Evolutionary conservation across 768 basidiomycete species (phyloP).

Genomic region (Lyophyllum atratum): DNA sequence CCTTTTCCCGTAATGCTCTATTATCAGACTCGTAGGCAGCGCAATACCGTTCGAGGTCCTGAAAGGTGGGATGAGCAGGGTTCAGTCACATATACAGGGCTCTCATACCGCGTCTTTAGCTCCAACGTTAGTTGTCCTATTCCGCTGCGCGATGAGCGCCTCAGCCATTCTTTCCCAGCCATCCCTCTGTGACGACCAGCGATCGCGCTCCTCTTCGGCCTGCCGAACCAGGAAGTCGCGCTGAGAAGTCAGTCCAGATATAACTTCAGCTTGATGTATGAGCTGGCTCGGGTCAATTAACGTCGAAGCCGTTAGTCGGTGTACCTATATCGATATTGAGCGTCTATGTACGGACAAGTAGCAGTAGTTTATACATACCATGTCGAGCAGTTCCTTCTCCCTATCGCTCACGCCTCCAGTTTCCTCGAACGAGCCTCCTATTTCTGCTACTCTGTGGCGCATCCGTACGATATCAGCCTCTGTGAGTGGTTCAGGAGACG

Average conservation of each 20-base stretch:
- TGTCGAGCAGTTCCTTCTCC: slow-evolving; percentile 56
- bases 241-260: slow-evolving; percentile 55
- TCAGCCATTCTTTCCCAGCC: slow-evolving; percentile 70
- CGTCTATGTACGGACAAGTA: neutral
- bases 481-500: slow-evolving; percentile 38
- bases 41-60: slow-evolving; percentile 61
- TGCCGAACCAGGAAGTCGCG: slow-evolving; percentile 57
- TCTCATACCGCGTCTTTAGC: slow-evolving; percentile 16
- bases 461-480: slow-evolving; percentile 51
- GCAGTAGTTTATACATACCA: slow-evolving; percentile 41
- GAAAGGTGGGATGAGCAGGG: slow-evolving; percentile 10
- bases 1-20: slow-evolving; percentile 59
- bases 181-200: slow-evolving; percentile 64
- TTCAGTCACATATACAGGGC: neutral
- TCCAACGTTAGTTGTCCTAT: slow-evolving; percentile 31
- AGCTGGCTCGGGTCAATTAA: slow-evolving; percentile 46
- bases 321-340: slow-evolving; percentile 34
- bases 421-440: slow-evolving; percentile 34
- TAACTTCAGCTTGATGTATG: slow-evolving; percentile 61
- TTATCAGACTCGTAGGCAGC: slow-evolving; percentile 61
- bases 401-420: slow-evolving; percentile 21
- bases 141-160: slow-evolving; percentile 56
- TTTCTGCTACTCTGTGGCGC: slow-evolving; percentile 45
- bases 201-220: slow-evolving; percentile 56
- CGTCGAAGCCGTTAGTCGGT: slow-evolving; percentile 44